A percentile compares a stretch with the other conserved stretches of the same genome.
phyloP scores from a whole-genome alignment of 352 stramenopile genomes.

The Pseudoperonospora humuli region DNA sequence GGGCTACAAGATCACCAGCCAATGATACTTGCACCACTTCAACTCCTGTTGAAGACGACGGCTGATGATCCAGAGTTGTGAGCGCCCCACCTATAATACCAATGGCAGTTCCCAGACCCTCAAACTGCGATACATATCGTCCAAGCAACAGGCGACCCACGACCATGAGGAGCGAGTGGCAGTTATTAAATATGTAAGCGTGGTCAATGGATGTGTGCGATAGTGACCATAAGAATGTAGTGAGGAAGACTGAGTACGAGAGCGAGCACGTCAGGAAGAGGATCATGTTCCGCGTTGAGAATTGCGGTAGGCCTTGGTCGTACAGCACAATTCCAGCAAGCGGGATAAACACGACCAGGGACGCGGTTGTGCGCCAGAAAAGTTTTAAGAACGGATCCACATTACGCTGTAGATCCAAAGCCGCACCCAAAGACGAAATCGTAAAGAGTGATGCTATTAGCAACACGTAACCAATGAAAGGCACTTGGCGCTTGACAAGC shows the following conservation, averaged over 20 bases:
- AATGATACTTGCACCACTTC: conserved; percentile 42
- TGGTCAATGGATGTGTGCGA: conserved; percentile 73
- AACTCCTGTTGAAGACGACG: conserved; percentile 7
- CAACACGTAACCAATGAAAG: conserved; percentile 68
- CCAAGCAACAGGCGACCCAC: conserved; percentile 49
- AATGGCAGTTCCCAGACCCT: conserved; percentile 65
- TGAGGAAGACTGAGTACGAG: conserved; percentile 69
- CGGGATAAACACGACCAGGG: conserved; percentile 60
- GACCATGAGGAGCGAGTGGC: conserved; percentile 77
- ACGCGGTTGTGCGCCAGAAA: conserved; percentile 76
- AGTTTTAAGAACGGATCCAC: conserved; percentile 80
- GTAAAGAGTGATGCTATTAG: conserved; percentile 59
- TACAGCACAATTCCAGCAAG: conserved; percentile 44
- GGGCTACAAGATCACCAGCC: conserved; percentile 63
- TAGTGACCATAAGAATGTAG: conserved; percentile 75
- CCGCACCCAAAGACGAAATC: conserved; percentile 70
- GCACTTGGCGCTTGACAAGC: conserved; percentile 66
- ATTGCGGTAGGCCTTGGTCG: conserved; percentile 45
- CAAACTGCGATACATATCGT: conserved; percentile 61
- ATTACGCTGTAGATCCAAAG: conserved; percentile 56
- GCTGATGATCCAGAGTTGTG: conserved; percentile 57
- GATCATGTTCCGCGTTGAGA: conserved; percentile 55
- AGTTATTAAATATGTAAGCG: conserved; percentile 87
- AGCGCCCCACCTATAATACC: conserved; percentile 71
- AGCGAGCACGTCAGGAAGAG: conserved; percentile 59